Base-by-base conservation (phyloP, 2,329 filamentous ascomycete species). In the Zelopaecilomyces penicillatus region DNA sequence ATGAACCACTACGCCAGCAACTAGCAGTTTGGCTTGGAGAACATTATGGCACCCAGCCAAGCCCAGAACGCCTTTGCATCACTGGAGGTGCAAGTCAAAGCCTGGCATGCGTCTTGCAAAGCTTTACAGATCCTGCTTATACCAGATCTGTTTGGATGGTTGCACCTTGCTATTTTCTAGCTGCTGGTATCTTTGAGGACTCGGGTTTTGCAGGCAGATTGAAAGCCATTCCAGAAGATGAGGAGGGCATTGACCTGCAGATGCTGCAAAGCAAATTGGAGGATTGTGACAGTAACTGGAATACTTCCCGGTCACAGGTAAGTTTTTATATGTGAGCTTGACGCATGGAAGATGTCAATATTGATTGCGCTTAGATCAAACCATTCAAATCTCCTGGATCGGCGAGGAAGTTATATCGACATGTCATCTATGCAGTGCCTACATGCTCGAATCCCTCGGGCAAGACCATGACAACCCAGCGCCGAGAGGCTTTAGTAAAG, bases 361-460 rank as follows among this genome's bases (percentile, higher is more conserved):
- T 19, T 19, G 19, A 19, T 19, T 19, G 19, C 19, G 19, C 19
- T 19, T 19, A 19, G 19, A 19, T 19, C n/a, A 42, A 66, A 73
- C 69, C 64, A 41, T 65, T 75, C 54, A 89, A 87, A 37, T 47
- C 57, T 29, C 61, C 69, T 0, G 71, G 75, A 12, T 69, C 77
- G 10, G 74, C 78, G 65, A 75, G 80, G 34, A 95, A 95, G 57
- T 76, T 87, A 44, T 97, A 95, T 67, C 82, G 82, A 44, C 86
- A 96, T 59, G 62, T 96, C 54, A 83, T 98, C 54, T 97, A 97
- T 62, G 79, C 80, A 30, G 89, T 95, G 10, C 87, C 93, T 0
- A 88, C 88, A 0, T 94, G 90, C 62, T 81, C 87, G 40, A 97
- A 97, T 58, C 93, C 93, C 0, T 89, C 85, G 0, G 87, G 84